Base-by-base conservation (phyloP, 192 early-diverging fungal genomes). In the Dispira parvispora region DNA sequence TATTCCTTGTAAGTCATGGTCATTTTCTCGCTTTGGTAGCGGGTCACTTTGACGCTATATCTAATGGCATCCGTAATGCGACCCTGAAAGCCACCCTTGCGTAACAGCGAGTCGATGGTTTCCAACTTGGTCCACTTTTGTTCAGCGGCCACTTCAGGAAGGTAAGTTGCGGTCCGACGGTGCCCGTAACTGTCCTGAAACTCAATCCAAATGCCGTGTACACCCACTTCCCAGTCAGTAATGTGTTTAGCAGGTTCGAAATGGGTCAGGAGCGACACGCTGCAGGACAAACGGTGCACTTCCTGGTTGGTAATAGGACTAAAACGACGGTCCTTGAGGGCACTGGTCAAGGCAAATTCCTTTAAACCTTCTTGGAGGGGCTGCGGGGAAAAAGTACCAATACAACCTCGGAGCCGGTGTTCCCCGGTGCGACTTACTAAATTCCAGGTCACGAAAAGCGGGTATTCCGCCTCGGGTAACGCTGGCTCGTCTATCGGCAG, bases 121-220 rank as follows among this genome's bases (percentile, higher is more conserved):
- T 96, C 82, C 42, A 70, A 57, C 63, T 96, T 88, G 0, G 80
- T 84, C 95, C 95, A 98, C 11, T 80, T 84, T 71, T 96, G 92
- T 68, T 96, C 91, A 32, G 63, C 58, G 9, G 86, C 84, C 45
- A 98, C 87, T 65, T 95, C 89, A 11, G 95, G 95, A 52, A 98
- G 73, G 73, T 88, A 98, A 9, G 95, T 98, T 8, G 92, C 85
- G 0, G 89, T 86, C 47, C 55, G 66, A 26, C 75, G 81, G 3
- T 68, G 63, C 2, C 78, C 79, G 23, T 74, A 62, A 18, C 69
- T 64, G 26, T 78, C 68, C 11, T 62, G 62, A 63, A 94, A 94
- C 68, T 91, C 88, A 42, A 98, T 93, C 87, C 91, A 88, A 46
- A 98, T 87, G 8, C 95, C 95, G 74, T 98, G 95, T 13, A 63